phyloP scores from a whole-genome alignment of 441 rosid genomes.

The Erodium chrysanthum region DNA sequence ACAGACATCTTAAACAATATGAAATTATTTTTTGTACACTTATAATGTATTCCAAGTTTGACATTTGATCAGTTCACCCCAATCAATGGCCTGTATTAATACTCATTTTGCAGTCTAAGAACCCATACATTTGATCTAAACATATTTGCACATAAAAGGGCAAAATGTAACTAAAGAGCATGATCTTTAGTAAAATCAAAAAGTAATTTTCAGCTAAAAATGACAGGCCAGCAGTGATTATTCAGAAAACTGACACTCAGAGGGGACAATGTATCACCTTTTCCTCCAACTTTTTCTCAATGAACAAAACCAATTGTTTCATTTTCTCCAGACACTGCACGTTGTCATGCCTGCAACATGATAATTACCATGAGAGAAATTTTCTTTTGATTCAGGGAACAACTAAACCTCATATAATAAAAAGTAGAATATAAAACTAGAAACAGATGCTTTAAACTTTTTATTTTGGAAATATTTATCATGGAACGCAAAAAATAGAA shows the following conservation, averaged over 20 bases:
- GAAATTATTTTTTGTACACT: too few species aligned
- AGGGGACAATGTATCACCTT: constrained; percentile 43
- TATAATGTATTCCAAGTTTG: too few species aligned
- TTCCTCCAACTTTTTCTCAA: constrained; percentile 66
- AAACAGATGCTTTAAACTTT: neutral
- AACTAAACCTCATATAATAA: neutral
- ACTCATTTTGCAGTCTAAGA: too few species aligned
- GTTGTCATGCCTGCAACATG: constrained; percentile 77
- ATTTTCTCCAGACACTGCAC: constrained; percentile 74
- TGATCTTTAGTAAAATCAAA: neutral
- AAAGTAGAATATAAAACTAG: neutral
- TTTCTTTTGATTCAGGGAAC: neutral
- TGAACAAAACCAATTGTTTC: constrained; percentile 79
- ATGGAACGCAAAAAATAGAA: neutral
- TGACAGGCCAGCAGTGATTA: neutral
- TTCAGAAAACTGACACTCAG: constrained; percentile 7
- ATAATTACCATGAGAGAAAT: constrained; percentile 20
- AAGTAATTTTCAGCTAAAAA: neutral
- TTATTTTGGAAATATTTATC: neutral
- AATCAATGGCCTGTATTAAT: too few species aligned
- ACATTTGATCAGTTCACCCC: too few species aligned
- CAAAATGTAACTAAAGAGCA: too few species aligned
- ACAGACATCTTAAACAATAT: neutral
- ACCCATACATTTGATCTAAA: too few species aligned
- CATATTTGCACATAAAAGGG: too few species aligned